Evolutionary conservation across 768 basidiomycete genomes (phyloP).

Genomic region (Termitomyces sp.): DNA sequence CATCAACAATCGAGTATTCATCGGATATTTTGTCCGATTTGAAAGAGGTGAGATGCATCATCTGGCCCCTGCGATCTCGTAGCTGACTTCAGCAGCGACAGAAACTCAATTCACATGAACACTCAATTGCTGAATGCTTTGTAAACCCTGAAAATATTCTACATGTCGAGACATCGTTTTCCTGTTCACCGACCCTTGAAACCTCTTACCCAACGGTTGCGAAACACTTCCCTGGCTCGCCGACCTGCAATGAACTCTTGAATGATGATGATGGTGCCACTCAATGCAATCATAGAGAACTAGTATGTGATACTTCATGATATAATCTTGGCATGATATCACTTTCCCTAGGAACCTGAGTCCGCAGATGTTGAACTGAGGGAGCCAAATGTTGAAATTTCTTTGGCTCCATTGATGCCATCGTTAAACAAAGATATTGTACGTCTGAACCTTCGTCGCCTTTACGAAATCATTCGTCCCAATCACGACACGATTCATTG

Average conservation of each 20-base stretch:
- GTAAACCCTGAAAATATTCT: not conserved
- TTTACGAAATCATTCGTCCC: not conserved
- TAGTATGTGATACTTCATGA: not conserved
- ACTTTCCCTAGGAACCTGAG: not conserved
- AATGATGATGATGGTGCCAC: not conserved
- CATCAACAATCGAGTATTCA: constrained; percentile 3
- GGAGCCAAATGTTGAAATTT: not conserved
- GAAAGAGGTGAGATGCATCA: constrained; percentile 2
- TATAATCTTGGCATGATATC: not conserved
- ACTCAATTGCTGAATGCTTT: not conserved
- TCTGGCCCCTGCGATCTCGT: not conserved
- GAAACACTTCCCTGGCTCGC: not conserved
- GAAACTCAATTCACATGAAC: not conserved
- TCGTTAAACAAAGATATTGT: not conserved
- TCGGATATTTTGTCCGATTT: not conserved
- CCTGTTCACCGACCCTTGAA: not conserved
- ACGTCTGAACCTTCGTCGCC: not conserved
- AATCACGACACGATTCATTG: too few species aligned
- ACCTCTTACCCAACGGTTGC: too few species aligned
- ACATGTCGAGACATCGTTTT: not conserved
- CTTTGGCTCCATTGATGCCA: not conserved
- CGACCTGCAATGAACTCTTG: too few species aligned
- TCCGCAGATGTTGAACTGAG: not conserved
- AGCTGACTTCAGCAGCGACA: not conserved
- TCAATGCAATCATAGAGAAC: too few species aligned